These are phyloP conservation scores for Vitis hybrid DNA, from an alignment of 177 flowering plant species.

Conservation along the genomic window DNA sequence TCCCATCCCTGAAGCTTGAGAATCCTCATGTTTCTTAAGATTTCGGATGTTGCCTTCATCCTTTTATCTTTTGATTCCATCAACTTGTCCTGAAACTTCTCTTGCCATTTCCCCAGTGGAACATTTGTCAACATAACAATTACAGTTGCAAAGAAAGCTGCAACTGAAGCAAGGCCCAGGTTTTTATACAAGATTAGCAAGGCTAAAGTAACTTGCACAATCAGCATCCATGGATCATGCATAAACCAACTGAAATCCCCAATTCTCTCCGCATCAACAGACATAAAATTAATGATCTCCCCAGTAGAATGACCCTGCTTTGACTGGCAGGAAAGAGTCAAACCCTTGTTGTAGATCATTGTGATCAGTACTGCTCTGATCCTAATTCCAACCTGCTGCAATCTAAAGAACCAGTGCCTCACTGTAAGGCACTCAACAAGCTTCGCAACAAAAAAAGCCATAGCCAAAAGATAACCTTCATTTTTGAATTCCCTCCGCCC, in stretches of 20 bases:
- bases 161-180: constrained; percentile 62
- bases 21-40: constrained; percentile 75
- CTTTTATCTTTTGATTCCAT: constrained; percentile 77
- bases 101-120: constrained; percentile 54
- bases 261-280: constrained; percentile 75
- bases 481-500: too few relatives aligned
- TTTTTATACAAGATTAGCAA: constrained; percentile 58
- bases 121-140: constrained; percentile 58
- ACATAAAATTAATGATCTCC: constrained; percentile 74
- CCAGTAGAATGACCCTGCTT: constrained; percentile 66
- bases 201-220: constrained; percentile 60
- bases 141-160: constrained; percentile 55
- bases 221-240: constrained; percentile 72
- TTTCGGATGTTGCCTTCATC: constrained; percentile 78
- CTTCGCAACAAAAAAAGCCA: constrained; percentile 55
- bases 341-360: constrained; percentile 61
- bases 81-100: constrained; percentile 55
- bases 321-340: constrained; percentile 66
- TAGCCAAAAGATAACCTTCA: constrained; percentile 29
- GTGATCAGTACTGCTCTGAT: constrained; percentile 48
- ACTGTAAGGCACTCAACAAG: constrained; percentile 57
- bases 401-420: constrained; percentile 60
- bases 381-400: constrained; percentile 54
- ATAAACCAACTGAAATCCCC: constrained; percentile 54
- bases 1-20: constrained; percentile 93